phyloP scores from a whole-genome alignment of 2,329 filamentous ascomycete genomes.

The Nemania sp. region DNA sequence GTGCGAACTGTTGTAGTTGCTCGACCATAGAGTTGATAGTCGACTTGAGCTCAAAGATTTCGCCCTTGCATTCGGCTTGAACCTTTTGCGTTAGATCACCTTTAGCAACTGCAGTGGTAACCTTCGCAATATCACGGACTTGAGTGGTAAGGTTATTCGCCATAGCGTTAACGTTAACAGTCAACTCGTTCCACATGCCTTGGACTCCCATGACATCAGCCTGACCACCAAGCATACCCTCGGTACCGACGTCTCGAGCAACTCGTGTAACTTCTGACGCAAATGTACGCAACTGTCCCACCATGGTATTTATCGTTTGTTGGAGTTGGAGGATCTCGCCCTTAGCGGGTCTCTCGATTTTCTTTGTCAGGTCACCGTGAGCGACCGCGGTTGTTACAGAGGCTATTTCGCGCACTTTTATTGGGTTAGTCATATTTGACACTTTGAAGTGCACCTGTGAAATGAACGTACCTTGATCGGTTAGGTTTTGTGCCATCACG shows the following conservation, averaged over 20 bases:
- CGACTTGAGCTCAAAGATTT: slow-evolving; percentile 93
- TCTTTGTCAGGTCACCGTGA: slow-evolving; percentile 84
- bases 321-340: slow-evolving; percentile 87
- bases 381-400: slow-evolving; percentile 87
- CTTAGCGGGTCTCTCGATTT: slow-evolving; percentile 83
- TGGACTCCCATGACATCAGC: slow-evolving; percentile 86
- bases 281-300: slow-evolving; percentile 85
- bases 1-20: slow-evolving; percentile 94
- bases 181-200: slow-evolving; percentile 90
- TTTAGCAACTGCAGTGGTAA: slow-evolving; percentile 77
- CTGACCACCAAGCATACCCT: slow-evolving; percentile 84
- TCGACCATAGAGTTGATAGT: slow-evolving; percentile 99
- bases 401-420: slow-evolving; percentile 80
- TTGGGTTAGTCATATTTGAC: slow-evolving; percentile 20
- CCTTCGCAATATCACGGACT: slow-evolving; percentile 93
- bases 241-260: slow-evolving; percentile 84
- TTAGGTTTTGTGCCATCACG: slow-evolving; percentile 85
- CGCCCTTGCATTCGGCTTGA: slow-evolving; percentile 89
- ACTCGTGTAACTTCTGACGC: slow-evolving; percentile 87
- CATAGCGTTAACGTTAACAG: slow-evolving; percentile 89
- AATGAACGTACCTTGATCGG: slow-evolving; percentile 71
- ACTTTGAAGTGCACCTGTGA: background rate
- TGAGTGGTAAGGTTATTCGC: slow-evolving; percentile 88
- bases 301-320: slow-evolving; percentile 91
- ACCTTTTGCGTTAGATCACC: slow-evolving; percentile 98